These are phyloP conservation scores for Synchytrium microbalum DNA, from an alignment of 371 early-diverging fungal species.

Conservation along the genomic window DNA sequence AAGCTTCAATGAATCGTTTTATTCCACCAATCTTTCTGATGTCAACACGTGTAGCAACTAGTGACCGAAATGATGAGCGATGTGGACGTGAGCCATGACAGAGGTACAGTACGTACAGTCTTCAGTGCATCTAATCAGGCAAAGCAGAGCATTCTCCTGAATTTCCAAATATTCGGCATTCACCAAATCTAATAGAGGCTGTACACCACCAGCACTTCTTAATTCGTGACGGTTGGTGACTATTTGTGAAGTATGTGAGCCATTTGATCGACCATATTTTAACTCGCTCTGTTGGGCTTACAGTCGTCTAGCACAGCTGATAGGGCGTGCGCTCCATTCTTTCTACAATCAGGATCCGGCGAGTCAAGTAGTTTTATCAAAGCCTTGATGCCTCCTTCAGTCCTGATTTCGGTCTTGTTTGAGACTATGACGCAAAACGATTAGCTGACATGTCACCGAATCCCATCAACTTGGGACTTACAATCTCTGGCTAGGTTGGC, in stretches of 20 bases:
- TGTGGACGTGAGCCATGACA: not conserved
- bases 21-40: conserved; percentile 34
- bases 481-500: conserved; percentile 43
- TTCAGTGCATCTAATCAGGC: conserved; percentile 35
- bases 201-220: conserved; percentile 34
- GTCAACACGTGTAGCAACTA: conserved; percentile 36
- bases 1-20: conserved; percentile 32
- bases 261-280: conserved; percentile 6
- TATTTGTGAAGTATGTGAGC: conserved; percentile 1
- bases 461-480: conserved; percentile 11
- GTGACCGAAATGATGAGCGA: not conserved
- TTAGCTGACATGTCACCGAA: not conserved
- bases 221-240: conserved; percentile 38
- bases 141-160: conserved; percentile 37
- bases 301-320: conserved; percentile 39
- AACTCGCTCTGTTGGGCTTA: conserved; percentile 17
- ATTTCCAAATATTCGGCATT: conserved; percentile 40
- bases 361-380: conserved; percentile 39
- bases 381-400: conserved; percentile 38
- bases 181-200: conserved; percentile 37
- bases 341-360: conserved; percentile 44
- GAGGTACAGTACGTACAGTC: conserved; percentile 29
- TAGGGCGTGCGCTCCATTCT: conserved; percentile 38
- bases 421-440: conserved; percentile 23
- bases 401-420: conserved; percentile 43